A percentile compares a stretch with the other conserved stretches of the same genome.
Evolutionary conservation across 257 asterid species (phyloP).

Genomic region (Nicotiana noctiflora): DNA sequence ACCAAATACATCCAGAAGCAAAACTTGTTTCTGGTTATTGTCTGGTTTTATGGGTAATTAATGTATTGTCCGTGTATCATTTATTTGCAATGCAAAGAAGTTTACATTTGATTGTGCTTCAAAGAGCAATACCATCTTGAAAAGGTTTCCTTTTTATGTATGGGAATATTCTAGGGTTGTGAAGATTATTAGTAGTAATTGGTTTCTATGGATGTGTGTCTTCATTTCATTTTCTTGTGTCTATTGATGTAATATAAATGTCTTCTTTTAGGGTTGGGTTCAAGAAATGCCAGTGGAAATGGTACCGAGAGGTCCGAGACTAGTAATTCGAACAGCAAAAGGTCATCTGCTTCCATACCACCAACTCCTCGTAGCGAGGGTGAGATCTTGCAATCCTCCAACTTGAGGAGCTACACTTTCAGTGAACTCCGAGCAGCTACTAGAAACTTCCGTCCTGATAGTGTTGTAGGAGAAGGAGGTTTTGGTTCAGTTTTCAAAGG

Average conservation of each 20-base stretch:
- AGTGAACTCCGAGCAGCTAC: slow-evolving; percentile 75
- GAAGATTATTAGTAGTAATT: neutral
- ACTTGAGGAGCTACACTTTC: slow-evolving; percentile 66
- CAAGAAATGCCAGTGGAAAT: slow-evolving; percentile 44
- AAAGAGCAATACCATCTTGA: neutral
- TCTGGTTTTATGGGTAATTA: neutral
- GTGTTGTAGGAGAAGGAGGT: slow-evolving; percentile 48
- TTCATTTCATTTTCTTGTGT: neutral
- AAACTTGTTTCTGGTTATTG: neutral
- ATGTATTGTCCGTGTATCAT: neutral
- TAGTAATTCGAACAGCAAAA: slow-evolving; percentile 57
- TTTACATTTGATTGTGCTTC: neutral
- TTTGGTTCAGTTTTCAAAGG: slow-evolving; percentile 19
- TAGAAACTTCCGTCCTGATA: slow-evolving; percentile 80
- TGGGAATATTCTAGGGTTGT: neutral
- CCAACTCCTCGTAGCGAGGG: slow-evolving; percentile 83
- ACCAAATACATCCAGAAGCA: neutral
- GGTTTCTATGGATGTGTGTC: neutral
- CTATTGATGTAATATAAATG: neutral
- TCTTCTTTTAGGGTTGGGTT: slow-evolving; percentile 17
- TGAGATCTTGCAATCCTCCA: slow-evolving; percentile 81
- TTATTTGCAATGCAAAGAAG: neutral
- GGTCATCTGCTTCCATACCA: slow-evolving; percentile 53
- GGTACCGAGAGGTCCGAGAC: slow-evolving; percentile 24
- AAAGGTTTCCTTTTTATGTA: neutral